These are phyloP conservation scores for Fusarium floridanum DNA, from an alignment of 2,329 filamentous ascomycete genomes.

Conservation along the genomic window DNA sequence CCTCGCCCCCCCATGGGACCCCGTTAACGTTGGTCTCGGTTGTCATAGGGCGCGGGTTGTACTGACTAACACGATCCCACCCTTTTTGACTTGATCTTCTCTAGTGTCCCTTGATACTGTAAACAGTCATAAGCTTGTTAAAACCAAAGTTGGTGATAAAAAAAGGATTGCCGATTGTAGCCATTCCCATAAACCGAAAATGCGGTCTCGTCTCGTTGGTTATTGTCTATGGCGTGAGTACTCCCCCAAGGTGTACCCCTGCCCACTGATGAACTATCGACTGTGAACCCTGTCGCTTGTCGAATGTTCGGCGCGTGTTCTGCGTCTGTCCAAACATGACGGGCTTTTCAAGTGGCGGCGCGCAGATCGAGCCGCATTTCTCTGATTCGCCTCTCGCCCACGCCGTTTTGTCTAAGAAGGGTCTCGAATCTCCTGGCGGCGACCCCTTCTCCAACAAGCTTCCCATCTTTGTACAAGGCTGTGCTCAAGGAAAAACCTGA, in stretches of 20 bases:
- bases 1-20: conserved; percentile 20
- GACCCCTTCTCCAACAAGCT: conserved; percentile 12
- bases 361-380: conserved; percentile 8
- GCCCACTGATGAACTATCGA: neutral
- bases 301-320: conserved; percentile 44
- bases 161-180: neutral
- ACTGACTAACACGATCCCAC: neutral
- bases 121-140: neutral
- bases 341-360: neutral
- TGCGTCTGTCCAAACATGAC: conserved; percentile 7
- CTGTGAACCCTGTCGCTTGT: conserved; percentile 16
- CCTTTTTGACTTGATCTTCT: neutral
- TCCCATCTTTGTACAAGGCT: conserved; percentile 32
- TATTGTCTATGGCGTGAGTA: neutral
- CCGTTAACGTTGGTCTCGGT: conserved; percentile 6
- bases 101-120: neutral
- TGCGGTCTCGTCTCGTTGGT: neutral
- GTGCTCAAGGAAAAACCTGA: neutral
- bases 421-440: conserved; percentile 25
- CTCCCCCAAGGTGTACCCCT: neutral
- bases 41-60: neutral
- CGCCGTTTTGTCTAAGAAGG: conserved; percentile 30
- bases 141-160: neutral
- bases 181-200: neutral
- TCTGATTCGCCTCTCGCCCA: conserved; percentile 31